Percentiles rank a stretch among this genome's conserved stretches.
Evolutionary conservation across 2,329 filamentous ascomycete genomes (phyloP).

Genomic region (Metarhizium guizhouense): DNA sequence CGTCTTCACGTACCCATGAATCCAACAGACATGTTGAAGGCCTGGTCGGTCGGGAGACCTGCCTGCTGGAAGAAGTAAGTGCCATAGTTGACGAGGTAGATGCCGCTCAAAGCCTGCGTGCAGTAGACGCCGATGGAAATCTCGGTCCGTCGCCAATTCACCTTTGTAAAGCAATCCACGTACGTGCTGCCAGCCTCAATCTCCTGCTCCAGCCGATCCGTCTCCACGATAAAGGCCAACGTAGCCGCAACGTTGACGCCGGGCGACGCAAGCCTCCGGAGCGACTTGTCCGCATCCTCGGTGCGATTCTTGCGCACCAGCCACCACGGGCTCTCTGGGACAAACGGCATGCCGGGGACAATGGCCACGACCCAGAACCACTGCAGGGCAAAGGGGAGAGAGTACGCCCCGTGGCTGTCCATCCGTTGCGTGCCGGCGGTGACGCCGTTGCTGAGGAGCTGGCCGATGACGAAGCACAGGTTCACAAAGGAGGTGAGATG

Average conservation of each 20-base stretch:
- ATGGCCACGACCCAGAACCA: slow-evolving; percentile 34
- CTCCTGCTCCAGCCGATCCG: slow-evolving; percentile 31
- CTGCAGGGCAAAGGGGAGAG: slow-evolving; percentile 32
- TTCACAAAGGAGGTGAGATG: slow-evolving; percentile 34
- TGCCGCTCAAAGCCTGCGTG: slow-evolving; percentile 32
- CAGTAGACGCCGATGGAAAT: slow-evolving; percentile 33
- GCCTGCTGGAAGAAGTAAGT: slow-evolving; percentile 30
- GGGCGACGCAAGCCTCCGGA: slow-evolving; percentile 38
- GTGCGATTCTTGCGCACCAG: slow-evolving; percentile 32
- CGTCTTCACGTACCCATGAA: slow-evolving; percentile 28
- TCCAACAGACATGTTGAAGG: slow-evolving; percentile 32
- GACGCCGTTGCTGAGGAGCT: slow-evolving; percentile 35
- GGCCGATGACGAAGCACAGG: slow-evolving; percentile 35
- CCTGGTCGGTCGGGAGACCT: slow-evolving; percentile 33
- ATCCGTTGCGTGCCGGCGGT: slow-evolving; percentile 22
- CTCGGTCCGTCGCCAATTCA: slow-evolving; percentile 31
- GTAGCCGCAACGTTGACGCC: slow-evolving; percentile 29
- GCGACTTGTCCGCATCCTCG: slow-evolving; percentile 32
- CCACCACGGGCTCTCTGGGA: slow-evolving; percentile 43
- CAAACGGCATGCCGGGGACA: slow-evolving; percentile 31
- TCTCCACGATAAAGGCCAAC: slow-evolving; percentile 35
- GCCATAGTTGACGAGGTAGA: slow-evolving; percentile 31
- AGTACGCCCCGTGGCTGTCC: slow-evolving; percentile 24
- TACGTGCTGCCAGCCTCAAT: slow-evolving; percentile 24
- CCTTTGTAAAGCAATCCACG: slow-evolving; percentile 32